Base-by-base conservation (phyloP, 106 monocot genomes). In the Acorus gramineus region DNA sequence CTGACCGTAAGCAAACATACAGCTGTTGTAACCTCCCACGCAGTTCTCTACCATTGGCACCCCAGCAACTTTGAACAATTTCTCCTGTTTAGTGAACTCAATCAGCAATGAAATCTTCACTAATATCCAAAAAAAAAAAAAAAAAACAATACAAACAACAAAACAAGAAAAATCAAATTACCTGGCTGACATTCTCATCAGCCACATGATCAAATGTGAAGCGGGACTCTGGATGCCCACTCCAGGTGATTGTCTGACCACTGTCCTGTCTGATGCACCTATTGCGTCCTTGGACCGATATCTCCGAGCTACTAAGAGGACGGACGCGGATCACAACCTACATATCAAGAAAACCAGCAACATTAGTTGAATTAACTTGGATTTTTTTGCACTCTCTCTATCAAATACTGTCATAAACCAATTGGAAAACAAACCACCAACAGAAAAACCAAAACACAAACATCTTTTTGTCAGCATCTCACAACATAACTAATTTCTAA, bases 1-100 rank as follows among this genome's bases (percentile, higher is more conserved):
- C 69, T 96, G 95, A 1, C 95, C 95, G 73, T 96, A 96, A 28
- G 95, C 95, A 85, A 96, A 96, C 82, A 96, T 90, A 59, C 95
- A 96, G 51, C 90, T 90, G 61, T 96, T 96, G 64, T 96, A 96
- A 3, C 95, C 95, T 12, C 67, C 78, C 64, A 96, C 77, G 60
- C 95, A 96, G 60, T 90, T 96, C 11, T 96, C 95, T 3, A 96
- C 90, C 95, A 96, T 96, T 11, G 87, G 90, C 54, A 96, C 76
- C 56, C 95, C 95, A 64, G 90, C 87, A 14, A 85, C 85, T 77
- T 85, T 82, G 61, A 96, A 96, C 10, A 96, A 69, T 44, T 87
- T 74, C 56, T 96, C 95, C 95, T 96, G 72, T 60, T 47, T 48
- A 63, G 53, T 52, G 9, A 64, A 45, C 4, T 55, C 59, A 67